phyloP scores from a whole-genome alignment of 768 basidiomycete species.

The Pleurotus sapidus region DNA sequence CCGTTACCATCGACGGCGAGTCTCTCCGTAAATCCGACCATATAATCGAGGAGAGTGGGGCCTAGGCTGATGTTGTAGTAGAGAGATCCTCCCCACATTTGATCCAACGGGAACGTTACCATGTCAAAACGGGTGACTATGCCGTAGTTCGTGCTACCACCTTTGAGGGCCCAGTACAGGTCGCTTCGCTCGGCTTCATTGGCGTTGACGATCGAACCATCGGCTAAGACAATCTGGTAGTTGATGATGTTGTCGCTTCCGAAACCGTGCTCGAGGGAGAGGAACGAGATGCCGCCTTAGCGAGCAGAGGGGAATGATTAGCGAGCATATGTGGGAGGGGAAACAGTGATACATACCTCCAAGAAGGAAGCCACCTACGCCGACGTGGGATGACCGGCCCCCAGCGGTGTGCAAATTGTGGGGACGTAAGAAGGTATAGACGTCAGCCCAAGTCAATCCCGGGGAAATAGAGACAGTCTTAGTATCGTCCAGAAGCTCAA shows the following conservation, averaged over 20 bases:
- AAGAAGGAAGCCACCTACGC: conserved; percentile 13
- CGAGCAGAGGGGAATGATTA: neutral
- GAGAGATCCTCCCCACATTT: conserved; percentile 14
- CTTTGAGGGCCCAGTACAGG: conserved; percentile 16
- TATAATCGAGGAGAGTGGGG: conserved; percentile 1
- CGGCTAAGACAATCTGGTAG: conserved; percentile 16
- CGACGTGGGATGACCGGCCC: conserved; percentile 11
- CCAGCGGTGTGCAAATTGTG: conserved; percentile 6
- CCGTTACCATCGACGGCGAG: conserved; percentile 6
- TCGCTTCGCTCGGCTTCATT: conserved; percentile 11
- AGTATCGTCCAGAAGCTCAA: conserved; percentile 5
- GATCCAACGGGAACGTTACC: conserved; percentile 5
- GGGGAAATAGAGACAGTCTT: conserved; percentile 9
- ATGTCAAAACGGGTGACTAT: conserved; percentile 17
- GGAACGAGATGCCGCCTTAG: conserved; percentile 16
- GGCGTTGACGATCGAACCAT: conserved; percentile 9
- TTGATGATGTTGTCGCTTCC: conserved; percentile 11
- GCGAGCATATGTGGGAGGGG: neutral
- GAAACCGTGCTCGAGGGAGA: conserved; percentile 10
- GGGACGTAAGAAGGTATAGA: conserved; percentile 9
- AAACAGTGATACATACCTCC: conserved; percentile 9
- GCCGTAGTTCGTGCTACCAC: conserved; percentile 15
- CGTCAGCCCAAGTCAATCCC: conserved; percentile 8
- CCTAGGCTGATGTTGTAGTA: conserved; percentile 10
- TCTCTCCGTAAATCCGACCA: conserved; percentile 7